phyloP scores from a whole-genome alignment of 768 basidiomycete species.

The Rhodotorula kratochvilovae region DNA sequence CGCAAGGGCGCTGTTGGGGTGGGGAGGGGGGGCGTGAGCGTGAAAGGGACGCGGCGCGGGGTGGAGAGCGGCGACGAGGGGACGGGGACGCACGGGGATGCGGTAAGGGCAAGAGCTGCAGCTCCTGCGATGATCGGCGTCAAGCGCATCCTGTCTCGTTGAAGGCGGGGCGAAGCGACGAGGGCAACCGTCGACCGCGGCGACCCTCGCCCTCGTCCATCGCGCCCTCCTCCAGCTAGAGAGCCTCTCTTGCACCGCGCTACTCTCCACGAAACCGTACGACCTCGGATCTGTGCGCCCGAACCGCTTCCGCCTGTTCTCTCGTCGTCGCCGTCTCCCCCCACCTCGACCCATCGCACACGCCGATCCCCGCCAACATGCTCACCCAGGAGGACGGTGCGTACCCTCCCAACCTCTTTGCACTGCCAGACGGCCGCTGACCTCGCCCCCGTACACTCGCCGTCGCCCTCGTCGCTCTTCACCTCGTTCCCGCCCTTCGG shows the following conservation, averaged over 20 bases:
- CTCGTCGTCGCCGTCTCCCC: neutral
- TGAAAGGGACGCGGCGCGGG: neutral
- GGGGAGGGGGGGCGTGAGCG: neutral
- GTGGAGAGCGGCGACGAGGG: neutral
- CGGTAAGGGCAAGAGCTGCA: neutral
- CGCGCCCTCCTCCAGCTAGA: no score
- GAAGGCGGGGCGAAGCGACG: neutral
- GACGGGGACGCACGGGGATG: slow-evolving; percentile 9
- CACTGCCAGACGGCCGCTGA: no score
- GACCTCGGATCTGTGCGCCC: no score
- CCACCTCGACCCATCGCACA: no score
- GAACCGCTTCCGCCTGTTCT: no score
- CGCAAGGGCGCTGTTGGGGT: slow-evolving; percentile 23
- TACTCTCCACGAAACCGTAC: no score
- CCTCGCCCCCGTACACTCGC: neutral
- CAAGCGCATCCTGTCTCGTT: neutral
- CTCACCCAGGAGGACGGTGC: slow-evolving; percentile 33
- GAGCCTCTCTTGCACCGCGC: no score
- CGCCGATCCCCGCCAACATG: slow-evolving; percentile 5
- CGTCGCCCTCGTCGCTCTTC: neutral
- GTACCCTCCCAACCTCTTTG: neutral
- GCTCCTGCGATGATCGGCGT: neutral
- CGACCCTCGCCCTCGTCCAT: neutral
- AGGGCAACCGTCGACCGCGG: no score
- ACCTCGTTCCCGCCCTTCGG: neutral